These are phyloP conservation scores for Cercospora berteroae DNA, from an alignment of 2,329 filamentous ascomycete species.

Conservation along the genomic window DNA sequence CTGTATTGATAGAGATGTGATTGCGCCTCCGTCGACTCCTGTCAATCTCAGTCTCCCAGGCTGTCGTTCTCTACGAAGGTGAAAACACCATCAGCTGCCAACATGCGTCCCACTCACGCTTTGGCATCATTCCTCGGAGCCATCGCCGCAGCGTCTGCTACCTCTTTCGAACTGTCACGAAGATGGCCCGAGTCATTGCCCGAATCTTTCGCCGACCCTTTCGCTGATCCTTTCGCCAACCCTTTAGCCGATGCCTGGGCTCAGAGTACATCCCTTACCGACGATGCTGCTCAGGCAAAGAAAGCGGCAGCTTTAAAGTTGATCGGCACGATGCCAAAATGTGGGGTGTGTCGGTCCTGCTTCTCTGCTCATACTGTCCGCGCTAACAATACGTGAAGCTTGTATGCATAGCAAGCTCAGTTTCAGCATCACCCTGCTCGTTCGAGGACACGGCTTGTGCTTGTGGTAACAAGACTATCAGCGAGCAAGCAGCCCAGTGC, in stretches of 20 bases:
- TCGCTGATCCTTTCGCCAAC: not conserved
- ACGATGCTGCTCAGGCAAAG: conserved; percentile 11
- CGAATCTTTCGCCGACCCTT: not conserved
- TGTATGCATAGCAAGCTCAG: conserved; percentile 18
- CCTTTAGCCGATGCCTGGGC: not conserved
- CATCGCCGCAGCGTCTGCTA: not conserved
- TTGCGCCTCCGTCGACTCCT: not conserved
- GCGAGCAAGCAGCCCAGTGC: not conserved
- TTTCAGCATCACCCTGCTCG: conserved; percentile 22
- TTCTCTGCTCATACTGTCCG: not conserved
- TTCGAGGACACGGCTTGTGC: conserved; percentile 21
- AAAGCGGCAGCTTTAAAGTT: conserved; percentile 8
- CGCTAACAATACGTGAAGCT: not conserved
- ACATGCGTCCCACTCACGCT: not conserved
- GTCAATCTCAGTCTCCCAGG: not conserved
- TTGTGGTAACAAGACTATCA: conserved; percentile 10
- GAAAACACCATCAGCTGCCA: not conserved
- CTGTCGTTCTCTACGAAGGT: not conserved
- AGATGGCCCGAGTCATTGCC: not conserved
- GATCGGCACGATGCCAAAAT: conserved; percentile 14
- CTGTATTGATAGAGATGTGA: not conserved
- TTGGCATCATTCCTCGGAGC: not conserved
- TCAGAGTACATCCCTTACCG: not conserved
- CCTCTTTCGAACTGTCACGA: not conserved
- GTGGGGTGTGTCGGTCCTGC: conserved; percentile 11